Percentiles rank a stretch among this genome's conserved stretches.
Evolutionary conservation across 1,284 basidiomycete species (phyloP).

Genomic region (Gymnopus androsaceus): DNA sequence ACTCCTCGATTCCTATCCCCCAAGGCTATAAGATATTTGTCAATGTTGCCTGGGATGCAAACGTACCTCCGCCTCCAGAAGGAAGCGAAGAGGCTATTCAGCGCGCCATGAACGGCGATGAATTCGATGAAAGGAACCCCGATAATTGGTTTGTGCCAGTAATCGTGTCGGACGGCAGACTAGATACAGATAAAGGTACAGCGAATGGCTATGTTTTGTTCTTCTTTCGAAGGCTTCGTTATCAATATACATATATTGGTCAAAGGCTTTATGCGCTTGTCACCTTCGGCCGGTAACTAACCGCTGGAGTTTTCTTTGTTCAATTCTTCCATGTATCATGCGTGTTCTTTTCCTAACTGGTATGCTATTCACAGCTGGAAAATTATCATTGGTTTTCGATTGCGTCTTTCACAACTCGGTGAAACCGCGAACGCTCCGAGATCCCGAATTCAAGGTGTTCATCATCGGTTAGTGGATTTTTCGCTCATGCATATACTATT

Average conservation of each 20-base stretch:
- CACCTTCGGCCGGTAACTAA: constrained; percentile 4
- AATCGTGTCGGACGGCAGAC: constrained; percentile 64
- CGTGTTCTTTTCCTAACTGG: not conserved
- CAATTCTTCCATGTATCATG: not conserved
- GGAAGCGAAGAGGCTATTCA: constrained; percentile 57
- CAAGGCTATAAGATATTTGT: constrained; percentile 65
- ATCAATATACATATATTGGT: not conserved
- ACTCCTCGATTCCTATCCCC: constrained; percentile 38
- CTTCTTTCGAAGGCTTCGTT: no score
- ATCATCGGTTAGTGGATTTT: constrained; percentile 55
- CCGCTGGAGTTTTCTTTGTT: not conserved
- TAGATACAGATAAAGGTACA: constrained; percentile 70
- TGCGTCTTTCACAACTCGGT: constrained; percentile 62
- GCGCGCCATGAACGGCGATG: constrained; percentile 54
- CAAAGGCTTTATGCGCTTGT: not conserved
- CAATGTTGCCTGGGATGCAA: constrained; percentile 68
- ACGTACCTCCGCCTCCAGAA: constrained; percentile 66
- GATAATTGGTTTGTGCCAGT: constrained; percentile 66
- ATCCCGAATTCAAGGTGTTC: constrained; percentile 66
- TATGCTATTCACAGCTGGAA: constrained; percentile 53
- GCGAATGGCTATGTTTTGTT: constrained; percentile 9
- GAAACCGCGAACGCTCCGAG: constrained; percentile 56
- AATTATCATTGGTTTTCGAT: constrained; percentile 68
- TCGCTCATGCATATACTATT: not conserved
- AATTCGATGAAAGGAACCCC: constrained; percentile 37